Percentiles rank a stretch among this genome's conserved stretches.
Evolutionary conservation across 2,329 filamentous ascomycete genomes (phyloP).

Genomic region (Monosporascus sp.): DNA sequence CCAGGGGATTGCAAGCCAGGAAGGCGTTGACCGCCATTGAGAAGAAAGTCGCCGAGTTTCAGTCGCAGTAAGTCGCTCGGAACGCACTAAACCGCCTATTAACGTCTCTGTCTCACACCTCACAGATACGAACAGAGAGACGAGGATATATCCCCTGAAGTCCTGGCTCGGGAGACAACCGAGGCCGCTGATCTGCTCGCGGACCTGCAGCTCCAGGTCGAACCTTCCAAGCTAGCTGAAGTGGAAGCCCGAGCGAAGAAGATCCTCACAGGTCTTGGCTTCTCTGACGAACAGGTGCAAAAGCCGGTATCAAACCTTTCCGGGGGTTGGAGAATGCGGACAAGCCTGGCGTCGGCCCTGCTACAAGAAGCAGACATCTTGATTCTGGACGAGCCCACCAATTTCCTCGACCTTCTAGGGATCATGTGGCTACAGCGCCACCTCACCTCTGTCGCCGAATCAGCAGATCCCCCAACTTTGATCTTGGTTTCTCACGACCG

Average conservation of each 20-base stretch:
- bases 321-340: conserved; percentile 72
- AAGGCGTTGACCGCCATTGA: conserved; percentile 68
- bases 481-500: conserved; percentile 81
- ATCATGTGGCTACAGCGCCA: conserved; percentile 82
- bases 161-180: conserved; percentile 59
- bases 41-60: conserved; percentile 55
- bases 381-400: conserved; percentile 82
- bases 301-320: conserved; percentile 62
- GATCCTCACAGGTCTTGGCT: conserved; percentile 66
- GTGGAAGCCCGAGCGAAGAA: conserved; percentile 61
- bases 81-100: background rate
- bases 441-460: conserved; percentile 51
- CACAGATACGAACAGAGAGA: conserved; percentile 45
- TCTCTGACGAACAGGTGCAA: conserved; percentile 55
- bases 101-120: background rate
- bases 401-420: conserved; percentile 75
- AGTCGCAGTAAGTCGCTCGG: conserved; percentile 36
- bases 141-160: conserved; percentile 49
- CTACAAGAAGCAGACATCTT: conserved; percentile 71
- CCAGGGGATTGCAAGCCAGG: conserved; percentile 68
- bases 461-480: conserved; percentile 55
- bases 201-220: conserved; percentile 62
- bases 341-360: conserved; percentile 58
- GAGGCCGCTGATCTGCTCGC: conserved; percentile 64
- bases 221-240: conserved; percentile 57